Base-by-base conservation (phyloP, 495 filamentous ascomycete genomes). In the Neurospora intermedia region DNA sequence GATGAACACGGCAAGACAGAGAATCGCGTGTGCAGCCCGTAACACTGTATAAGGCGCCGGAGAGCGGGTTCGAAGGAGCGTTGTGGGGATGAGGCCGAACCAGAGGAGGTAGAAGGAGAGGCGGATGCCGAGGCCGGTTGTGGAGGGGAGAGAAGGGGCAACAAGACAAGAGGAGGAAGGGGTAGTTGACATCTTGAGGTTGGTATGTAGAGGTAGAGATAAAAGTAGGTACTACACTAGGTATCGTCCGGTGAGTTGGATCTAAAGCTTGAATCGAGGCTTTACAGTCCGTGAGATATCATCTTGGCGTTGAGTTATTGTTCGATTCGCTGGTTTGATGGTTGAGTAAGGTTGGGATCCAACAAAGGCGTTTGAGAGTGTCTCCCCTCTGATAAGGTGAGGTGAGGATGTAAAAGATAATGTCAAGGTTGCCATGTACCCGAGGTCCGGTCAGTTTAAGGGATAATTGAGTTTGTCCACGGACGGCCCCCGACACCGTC, bases 61-160 rank as follows among this genome's bases (percentile, higher is more conserved):
- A 16, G 54, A 62, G 73, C 69, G 2, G 54, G 69, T 13, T n/a
- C 59, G 27, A 18, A 42, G 13, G 6, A 31, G 23, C 46, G 78
- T 15, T 66, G 43, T 46, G 23, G 76, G 43, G 3, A 79, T 69
- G 9, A 72, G 71, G 2, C 70, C 74, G 69, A 79, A 75, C 80
- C 79, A 82, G 10, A 80, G 75, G 48, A 82, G 77, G 62, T 83
- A 83, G 71, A 83, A 81, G 15, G 78, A 76, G 23, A 77, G 71
- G 43, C 81, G 81, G 72, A 83, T 81, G 31, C 81, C 81, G 27
- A 82, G 69, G 46, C 81, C 81, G 75, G 54, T 62, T 62, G 27
- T 62, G 77, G 54, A 62, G 27, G 54, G 27, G 1, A 62, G 54
- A 2, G 23, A 62, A 5, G 48, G 10, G 11, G n/a, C 13, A 2